These are phyloP conservation scores for Cryphonectria radicalis DNA, from an alignment of 2,329 filamentous ascomycete species.

Conservation along the genomic window DNA sequence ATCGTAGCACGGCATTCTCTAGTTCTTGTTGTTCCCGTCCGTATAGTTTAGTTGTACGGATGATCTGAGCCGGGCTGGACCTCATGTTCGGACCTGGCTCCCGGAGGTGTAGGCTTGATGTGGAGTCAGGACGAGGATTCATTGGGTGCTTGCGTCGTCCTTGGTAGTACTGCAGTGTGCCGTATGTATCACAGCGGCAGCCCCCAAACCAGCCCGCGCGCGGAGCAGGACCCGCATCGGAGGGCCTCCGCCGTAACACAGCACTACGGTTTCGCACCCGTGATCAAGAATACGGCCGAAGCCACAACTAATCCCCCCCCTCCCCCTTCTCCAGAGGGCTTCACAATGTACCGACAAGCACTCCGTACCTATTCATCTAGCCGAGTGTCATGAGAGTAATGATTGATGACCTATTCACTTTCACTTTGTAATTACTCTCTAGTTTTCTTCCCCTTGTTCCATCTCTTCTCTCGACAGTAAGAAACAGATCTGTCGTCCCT, in stretches of 20 bases:
- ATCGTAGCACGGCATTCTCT: background rate
- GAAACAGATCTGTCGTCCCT: background rate
- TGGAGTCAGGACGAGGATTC: background rate
- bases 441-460: background rate
- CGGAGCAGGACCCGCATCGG: conserved; percentile 5
- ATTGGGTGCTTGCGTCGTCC: background rate
- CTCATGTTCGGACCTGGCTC: background rate
- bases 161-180: background rate
- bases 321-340: background rate
- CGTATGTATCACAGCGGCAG: background rate
- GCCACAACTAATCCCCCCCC: background rate
- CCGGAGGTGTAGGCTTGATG: background rate
- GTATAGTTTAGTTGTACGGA: background rate
- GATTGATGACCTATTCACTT: background rate
- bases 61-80: background rate
- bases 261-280: background rate
- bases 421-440: background rate
- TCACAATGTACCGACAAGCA: background rate
- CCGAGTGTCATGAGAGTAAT: background rate
- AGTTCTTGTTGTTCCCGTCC: background rate
- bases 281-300: background rate
- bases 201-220: background rate
- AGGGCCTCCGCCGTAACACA: background rate
- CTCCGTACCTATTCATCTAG: background rate
- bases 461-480: background rate